Evolutionary conservation across 106 monocot species (phyloP), one percentile per base, ranked within the genome.

Genomic region (Cymbidium sinense): DNA sequence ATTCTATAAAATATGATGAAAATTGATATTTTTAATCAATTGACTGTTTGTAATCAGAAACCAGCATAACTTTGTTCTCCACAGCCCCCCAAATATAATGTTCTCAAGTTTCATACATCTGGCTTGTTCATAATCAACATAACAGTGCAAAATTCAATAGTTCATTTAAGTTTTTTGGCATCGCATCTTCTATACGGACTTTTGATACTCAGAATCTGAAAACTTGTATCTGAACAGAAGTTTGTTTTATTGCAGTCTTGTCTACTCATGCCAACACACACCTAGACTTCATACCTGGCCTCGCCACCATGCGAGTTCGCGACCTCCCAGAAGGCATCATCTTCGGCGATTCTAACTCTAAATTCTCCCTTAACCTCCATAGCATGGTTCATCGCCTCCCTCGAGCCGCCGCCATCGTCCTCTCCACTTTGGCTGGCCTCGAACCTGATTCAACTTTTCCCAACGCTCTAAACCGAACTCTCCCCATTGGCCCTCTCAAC

Each of bases 301-400:
- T 95, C 25, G 75, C 88, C 27, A 70, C 70, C 69, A 37, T 84
- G 34, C 88, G 86, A 4, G 77, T 88, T 18, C 43, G 78, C 10
- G 95, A 92, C 75, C 79, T 95, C 41, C 92, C 89, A 0, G 80
- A 82, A 29, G 95, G 88, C 34, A 33, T 95, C 52, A 81, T 92
- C 35, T 76, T 43, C 37, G 86, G 85, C 10, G 50, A 75, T 34
- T 47, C 82, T 35, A 50, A 80, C 70, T 84, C 81, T 51, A 64
- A 34, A 34, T 73, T 90, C 74, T n/a, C 81, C 35, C 6, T 5
- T 64, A 77, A 90, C 65, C 82, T 92, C 64, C 76, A 86, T 77
- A 35, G 78, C 27, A 90, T 88, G 89, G 87, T 77, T 34, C 54
- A 70, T 7, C 34, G 65, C 39, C 82, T 87, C 29, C 83, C 73